Percentiles rank a stretch among this genome's conserved stretches.
Conservation (phyloP, 352 stramenopile genomes). For the Globisporangium perplexum region DNA sequence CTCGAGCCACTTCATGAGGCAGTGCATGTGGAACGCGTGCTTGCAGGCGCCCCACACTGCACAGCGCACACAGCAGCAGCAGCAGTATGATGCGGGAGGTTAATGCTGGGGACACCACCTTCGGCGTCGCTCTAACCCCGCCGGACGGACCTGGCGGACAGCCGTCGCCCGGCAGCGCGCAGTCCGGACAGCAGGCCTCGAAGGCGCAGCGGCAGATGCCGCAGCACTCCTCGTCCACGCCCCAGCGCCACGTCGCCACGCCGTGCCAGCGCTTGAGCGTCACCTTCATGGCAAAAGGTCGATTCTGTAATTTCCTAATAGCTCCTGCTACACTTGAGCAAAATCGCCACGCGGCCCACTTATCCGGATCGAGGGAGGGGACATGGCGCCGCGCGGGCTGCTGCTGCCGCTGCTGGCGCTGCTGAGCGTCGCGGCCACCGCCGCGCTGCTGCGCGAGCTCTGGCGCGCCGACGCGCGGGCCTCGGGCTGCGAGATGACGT, state of each 20-base stretch:
- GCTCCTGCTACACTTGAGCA: no score
- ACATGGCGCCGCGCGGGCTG: constrained; percentile 10
- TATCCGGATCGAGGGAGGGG: background rate
- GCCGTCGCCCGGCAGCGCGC: constrained; percentile 65
- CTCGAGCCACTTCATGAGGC: constrained; percentile 91
- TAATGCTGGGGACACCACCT: no score
- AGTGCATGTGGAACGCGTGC: constrained; percentile 93
- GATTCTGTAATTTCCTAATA: no score
- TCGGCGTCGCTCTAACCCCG: no score
- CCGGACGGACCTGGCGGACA: constrained; percentile 64
- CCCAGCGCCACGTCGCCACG: constrained; percentile 89
- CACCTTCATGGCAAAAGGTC: constrained; percentile 70
- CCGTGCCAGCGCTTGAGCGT: constrained; percentile 85
- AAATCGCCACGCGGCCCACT: background rate
- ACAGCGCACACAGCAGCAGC: background rate
- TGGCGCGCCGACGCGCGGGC: constrained; percentile 19
- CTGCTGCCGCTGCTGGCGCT: constrained; percentile 51
- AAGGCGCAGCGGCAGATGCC: constrained; percentile 85
- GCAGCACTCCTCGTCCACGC: constrained; percentile 90
- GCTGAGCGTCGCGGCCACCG: constrained; percentile 21
- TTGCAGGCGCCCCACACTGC: constrained; percentile 86
- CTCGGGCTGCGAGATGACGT: constrained; percentile 81
- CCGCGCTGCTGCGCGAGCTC: constrained; percentile 40
- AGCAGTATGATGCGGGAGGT: no score
- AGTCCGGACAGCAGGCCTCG: constrained; percentile 79